phyloP scores from a whole-genome alignment of 352 stramenopile genomes.

The Ophiocytium majus region DNA sequence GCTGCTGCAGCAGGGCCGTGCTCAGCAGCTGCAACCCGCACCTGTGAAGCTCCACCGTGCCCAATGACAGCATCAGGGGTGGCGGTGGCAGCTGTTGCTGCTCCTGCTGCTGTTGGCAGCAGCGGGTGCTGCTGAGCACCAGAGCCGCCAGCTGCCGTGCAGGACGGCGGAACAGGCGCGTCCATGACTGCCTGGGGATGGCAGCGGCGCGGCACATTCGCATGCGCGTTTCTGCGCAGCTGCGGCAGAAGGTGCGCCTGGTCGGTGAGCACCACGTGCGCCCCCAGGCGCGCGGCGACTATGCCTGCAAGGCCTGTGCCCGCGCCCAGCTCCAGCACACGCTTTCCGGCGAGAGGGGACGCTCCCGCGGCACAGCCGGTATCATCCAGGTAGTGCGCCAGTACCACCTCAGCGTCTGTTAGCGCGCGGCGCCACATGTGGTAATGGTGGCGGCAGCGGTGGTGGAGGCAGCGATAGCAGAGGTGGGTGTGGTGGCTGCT shows the following conservation, averaged over 20 bases:
- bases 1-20: too few relatives aligned
- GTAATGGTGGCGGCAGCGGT: not conserved
- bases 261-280: slow-evolving; percentile 41
- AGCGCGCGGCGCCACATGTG: not conserved
- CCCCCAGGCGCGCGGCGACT: slow-evolving; percentile 43
- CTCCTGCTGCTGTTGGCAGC: not conserved
- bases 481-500: not conserved
- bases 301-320: slow-evolving; percentile 51
- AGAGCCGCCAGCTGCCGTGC: not conserved
- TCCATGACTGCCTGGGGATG: not conserved
- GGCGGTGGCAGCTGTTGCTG: not conserved
- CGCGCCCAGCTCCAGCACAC: slow-evolving; percentile 51
- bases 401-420: slow-evolving; percentile 36
- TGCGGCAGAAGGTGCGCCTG: slow-evolving; percentile 37
- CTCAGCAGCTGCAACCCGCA: not conserved
- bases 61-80: not conserved
- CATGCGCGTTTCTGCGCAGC: slow-evolving; percentile 27
- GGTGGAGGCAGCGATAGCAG: not conserved
- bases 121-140: not conserved
- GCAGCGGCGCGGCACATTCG: slow-evolving; percentile 21
- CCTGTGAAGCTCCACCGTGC: not conserved
- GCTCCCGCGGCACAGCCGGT: too few relatives aligned
- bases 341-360: slow-evolving; percentile 26
- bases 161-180: not conserved
- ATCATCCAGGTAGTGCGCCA: slow-evolving; percentile 43